Evolutionary conservation across 2,329 filamentous ascomycete genomes (phyloP), one percentile per base, ranked within the genome.

Genomic region (Ophiostoma sp.): DNA sequence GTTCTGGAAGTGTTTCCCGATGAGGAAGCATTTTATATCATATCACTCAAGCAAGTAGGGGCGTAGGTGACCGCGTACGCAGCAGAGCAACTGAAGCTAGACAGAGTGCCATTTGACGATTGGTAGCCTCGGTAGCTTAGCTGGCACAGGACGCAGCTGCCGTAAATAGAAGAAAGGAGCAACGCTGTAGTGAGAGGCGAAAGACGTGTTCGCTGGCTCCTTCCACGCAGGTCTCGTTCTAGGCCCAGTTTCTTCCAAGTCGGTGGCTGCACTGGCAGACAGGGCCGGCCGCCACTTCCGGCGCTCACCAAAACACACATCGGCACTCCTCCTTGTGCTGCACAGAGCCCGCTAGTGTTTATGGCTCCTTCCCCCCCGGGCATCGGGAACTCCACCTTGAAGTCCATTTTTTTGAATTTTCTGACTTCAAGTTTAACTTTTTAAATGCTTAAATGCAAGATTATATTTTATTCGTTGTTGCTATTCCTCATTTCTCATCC

Each of bases 361-460:
- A 38, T 55, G 45, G 44, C 64, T 49, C 64, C 64, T 66, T 63
- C 64, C 67, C 45, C 64, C 38, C 64, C 38, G 47, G 55, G 55
- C 27, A 40, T 65, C 45, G 38, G 41, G 64, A 64, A 63, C 49
- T 65, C 68, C 68, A 69, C 68, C 41, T 11, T 67, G 55, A 41
- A 52, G 42, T 49, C 60, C 65, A 67, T 64, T 18, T 41, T 52
- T 55, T 68, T 66, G 42, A 62, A n/a, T 66, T 58, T 18, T 66
- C 49, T 55, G 49, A 27, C 7, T 60, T 40, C 52, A 12, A 49
- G 3, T 64, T 42, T 42, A 18, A 45, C 44, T 64, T 36, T 52
- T 38, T 47, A 14, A 16, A 45, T 9, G 40, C 27, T 27, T 27
- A 27, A 27, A 27, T 27, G 27, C 27, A 27, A 27, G 27, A 27